Base-by-base conservation (phyloP, 1,139 yeast species). In the Hemisphaericaspora xylofermentans region DNA sequence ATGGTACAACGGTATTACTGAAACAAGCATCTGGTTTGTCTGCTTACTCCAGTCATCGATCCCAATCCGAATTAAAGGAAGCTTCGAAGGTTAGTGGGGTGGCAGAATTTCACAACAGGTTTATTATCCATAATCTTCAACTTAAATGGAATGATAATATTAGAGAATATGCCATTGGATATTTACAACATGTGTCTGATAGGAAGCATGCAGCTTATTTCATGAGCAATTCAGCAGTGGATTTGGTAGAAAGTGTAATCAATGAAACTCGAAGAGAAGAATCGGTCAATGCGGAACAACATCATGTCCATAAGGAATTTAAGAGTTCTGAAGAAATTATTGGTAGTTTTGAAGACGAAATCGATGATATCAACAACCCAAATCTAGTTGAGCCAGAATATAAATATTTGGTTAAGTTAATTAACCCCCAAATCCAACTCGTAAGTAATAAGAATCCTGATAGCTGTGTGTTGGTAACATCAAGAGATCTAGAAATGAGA, bases 141-240 rank as follows among this genome's bases (percentile, higher is more conserved):
- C 58, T 89, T 54, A 84, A 81, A 50, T 89, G 97, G 96, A 83
- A 85, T 57, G 84, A 85, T 46, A 59, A 67, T 6, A 70, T 84
- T 10, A 70, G 95, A 40, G 79, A 86, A 49, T 71, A 78, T 27
- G 66, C 88, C 41, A 70, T 76, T 50, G 73, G 78, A 31, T 88
- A 87, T 53, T 59, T 84, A 29, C 84, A 83, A 45, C 71, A 78
- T 39, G 71, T 83, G 8, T 73, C 77, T 17, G 78, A 81, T 33
- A 65, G 85, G 29, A 72, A 72, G 39, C 76, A 84, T 3, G 70
- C 76, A 38, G 67, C 72, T 1, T 86, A 83, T 57, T 82, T 79
- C 47, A 66, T 84, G 71, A 77, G 88, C 13, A 79, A 84, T 44
- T 78, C 77, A 46, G 95, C 96, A 0, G 80, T 88, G 13, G 81